Percentiles rank a stretch among this genome's conserved stretches.
These are phyloP conservation scores for Boletus reticulatus DNA, from an alignment of 768 basidiomycete genomes.

Conservation along the genomic window DNA sequence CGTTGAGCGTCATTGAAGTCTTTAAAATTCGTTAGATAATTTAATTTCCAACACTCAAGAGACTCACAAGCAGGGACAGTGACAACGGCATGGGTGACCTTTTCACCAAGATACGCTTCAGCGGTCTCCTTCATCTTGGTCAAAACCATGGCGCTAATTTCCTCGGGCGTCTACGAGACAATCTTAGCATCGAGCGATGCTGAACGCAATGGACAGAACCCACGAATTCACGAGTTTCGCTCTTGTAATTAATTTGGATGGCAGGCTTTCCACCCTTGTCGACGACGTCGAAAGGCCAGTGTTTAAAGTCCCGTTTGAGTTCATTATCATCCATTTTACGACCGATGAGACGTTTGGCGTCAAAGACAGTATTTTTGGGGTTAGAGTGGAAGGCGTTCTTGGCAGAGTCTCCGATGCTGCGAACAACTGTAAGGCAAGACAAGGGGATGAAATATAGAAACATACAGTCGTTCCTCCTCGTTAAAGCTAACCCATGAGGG, in stretches of 20 bases:
- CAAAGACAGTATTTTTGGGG: conserved; percentile 92
- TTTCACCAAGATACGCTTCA: conserved; percentile 94
- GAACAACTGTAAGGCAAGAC: fast-evolving
- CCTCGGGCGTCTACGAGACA: conserved; percentile 72
- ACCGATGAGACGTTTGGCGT: conserved; percentile 94
- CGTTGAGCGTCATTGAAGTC: conserved; percentile 99
- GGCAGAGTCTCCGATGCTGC: conserved; percentile 84
- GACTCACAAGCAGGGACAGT: conserved; percentile 93
- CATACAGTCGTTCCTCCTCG: conserved; percentile 70
- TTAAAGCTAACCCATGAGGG: conserved; percentile 84
- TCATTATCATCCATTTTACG: conserved; percentile 81
- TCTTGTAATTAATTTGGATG: conserved; percentile 76
- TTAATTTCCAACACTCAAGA: neutral
- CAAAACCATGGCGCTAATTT: conserved; percentile 94
- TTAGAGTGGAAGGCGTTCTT: conserved; percentile 96
- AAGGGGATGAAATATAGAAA: neutral
- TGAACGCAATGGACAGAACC: conserved; percentile 30
- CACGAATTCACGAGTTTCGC: conserved; percentile 80
- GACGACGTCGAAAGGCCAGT: conserved; percentile 87
- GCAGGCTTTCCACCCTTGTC: conserved; percentile 79
- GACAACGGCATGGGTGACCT: conserved; percentile 96
- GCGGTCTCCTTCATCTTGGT: conserved; percentile 99
- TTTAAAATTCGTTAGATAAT: conserved; percentile 40
- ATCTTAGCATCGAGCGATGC: neutral
- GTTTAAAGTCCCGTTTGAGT: conserved; percentile 79